Base-by-base conservation (phyloP, 2,329 filamentous ascomycete species). In the Colletotrichum orchidophilum region DNA sequence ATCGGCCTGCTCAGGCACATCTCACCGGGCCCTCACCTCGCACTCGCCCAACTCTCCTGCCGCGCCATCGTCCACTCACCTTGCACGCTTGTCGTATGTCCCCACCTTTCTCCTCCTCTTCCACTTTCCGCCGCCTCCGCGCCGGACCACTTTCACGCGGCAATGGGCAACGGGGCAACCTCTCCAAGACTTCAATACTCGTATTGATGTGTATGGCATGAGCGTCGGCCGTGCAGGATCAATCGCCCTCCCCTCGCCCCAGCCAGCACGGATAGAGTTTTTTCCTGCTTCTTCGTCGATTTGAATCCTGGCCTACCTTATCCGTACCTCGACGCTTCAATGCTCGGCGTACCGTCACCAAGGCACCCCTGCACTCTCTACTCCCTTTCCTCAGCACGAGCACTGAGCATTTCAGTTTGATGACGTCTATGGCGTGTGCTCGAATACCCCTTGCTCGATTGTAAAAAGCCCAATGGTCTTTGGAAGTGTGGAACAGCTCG, bases 361-460 rank as follows among this genome's bases (percentile, higher is more conserved):
- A 33, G 7, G 21, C 18, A 31, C 33, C 35, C 42, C 27, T 31
- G 53, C 18, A n/a, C 33, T 29, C 18, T 27, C 21, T 26, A 39
- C 57, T 60, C 54, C 66, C 57, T 62, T 57, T 11, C 24, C 12
- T 12, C 31, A 27, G 49, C 49, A 33, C 49, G 26, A 52, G 42
- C 59, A 39, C 27, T 24, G 12, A 31, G 27, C 24, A 53, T 33
- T 26, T 26, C 15, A 7, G 46, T 49, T 46, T 21, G 18, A 67
- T 70, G 68, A 70, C 68, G 63, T 70, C 57, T 26, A 62, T 18
- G 63, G 68, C 57, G 57, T 54, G 35, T 39, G 26, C 29, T 31
- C 39, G 35, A 33, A 42, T 62, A n/a, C n/a, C 39, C 39, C 18
- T 46, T 46, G 39, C 39, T 18, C n/a, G 18, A 46, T 18, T 46